Evolutionary conservation across 192 early-diverging fungal genomes (phyloP).

Genomic region (Backusella liffmaniae): DNA sequence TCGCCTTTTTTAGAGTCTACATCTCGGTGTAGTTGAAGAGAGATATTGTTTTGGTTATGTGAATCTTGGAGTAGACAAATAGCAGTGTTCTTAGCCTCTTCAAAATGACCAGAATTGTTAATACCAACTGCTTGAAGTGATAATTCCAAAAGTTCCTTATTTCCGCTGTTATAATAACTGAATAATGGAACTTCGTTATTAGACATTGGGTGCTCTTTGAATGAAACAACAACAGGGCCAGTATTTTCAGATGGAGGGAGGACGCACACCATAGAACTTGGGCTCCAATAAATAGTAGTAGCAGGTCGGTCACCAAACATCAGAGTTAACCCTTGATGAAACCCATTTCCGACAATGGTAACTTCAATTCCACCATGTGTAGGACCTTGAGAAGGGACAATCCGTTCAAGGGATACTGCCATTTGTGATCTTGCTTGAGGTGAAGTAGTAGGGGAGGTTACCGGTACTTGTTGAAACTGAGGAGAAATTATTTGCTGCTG

Average conservation of each 20-base stretch:
- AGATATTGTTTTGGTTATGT: neutral
- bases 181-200: constrained; percentile 32
- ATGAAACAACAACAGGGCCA: constrained; percentile 64
- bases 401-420: constrained; percentile 30
- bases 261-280: constrained; percentile 76
- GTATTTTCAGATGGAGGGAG: constrained; percentile 75
- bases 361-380: constrained; percentile 84
- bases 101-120: constrained; percentile 70
- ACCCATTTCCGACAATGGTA: constrained; percentile 77
- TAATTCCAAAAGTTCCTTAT: constrained; percentile 83
- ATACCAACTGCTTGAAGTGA: constrained; percentile 84
- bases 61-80: constrained; percentile 55
- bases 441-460: neutral
- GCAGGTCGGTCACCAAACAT: constrained; percentile 77
- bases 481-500: neutral
- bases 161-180: constrained; percentile 56
- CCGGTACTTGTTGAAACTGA: neutral
- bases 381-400: constrained; percentile 84
- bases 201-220: constrained; percentile 46
- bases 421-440: neutral
- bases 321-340: constrained; percentile 65
- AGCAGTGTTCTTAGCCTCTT: constrained; percentile 70
- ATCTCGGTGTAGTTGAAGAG: neutral
- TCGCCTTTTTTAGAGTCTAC: neutral
- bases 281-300: constrained; percentile 73